A percentile compares a stretch with the other conserved stretches of the same genome.
These are phyloP conservation scores for Blastobotrys attinorum DNA, from an alignment of 805 yeast species.

Conservation along the genomic window DNA sequence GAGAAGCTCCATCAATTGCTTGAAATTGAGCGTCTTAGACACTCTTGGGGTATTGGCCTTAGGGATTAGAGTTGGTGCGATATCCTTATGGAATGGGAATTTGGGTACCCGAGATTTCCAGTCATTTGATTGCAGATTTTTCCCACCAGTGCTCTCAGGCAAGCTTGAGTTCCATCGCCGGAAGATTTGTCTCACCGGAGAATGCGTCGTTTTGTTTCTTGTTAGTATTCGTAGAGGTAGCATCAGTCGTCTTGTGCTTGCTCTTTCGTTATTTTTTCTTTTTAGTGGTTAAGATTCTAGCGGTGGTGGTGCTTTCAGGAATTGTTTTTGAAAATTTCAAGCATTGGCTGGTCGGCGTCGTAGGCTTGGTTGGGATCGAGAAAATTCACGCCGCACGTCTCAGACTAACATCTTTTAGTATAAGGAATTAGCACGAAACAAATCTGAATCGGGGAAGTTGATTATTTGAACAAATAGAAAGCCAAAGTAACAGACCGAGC, in stretches of 20 bases:
- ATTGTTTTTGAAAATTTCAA: too few species aligned
- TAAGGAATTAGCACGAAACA: too few species aligned
- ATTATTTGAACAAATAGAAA: too few species aligned
- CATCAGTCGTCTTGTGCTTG: neutral
- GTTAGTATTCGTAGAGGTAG: neutral
- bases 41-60: constrained; percentile 74
- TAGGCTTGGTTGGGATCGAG: too few species aligned
- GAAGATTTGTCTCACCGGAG: neutral
- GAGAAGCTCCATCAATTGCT: constrained; percentile 54
- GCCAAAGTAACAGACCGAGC: too few species aligned
- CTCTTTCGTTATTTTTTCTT: too few species aligned
- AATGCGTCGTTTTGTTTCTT: neutral
- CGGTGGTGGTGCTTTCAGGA: too few species aligned
- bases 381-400: too few species aligned
- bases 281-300: too few species aligned
- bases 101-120: constrained; percentile 54
- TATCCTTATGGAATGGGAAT: constrained; percentile 57
- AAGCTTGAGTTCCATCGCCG: constrained; percentile 1
- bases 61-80: constrained; percentile 60
- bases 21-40: constrained; percentile 44
- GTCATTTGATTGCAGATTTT: constrained; percentile 34
- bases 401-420: too few species aligned
- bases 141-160: constrained; percentile 1
- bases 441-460: too few species aligned
- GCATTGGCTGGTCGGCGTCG: too few species aligned